Evolutionary conservation across 805 yeast genomes (phyloP).

Genomic region (Kregervanrija delftensis): DNA sequence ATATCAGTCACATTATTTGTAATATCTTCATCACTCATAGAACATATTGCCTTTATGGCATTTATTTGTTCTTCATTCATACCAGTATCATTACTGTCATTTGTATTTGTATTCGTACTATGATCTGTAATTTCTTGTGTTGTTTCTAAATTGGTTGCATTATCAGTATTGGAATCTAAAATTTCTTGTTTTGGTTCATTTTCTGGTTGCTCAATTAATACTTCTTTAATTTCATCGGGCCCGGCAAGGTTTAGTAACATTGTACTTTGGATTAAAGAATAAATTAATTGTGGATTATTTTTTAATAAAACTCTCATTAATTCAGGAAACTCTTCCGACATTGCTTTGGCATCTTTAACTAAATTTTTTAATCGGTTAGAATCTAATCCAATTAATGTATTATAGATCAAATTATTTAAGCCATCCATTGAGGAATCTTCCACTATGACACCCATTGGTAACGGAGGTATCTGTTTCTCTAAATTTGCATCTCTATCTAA

Average conservation of each 20-base stretch:
- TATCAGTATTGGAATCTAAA: not conserved
- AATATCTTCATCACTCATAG: conserved; percentile 19
- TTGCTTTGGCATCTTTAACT: conserved; percentile 49
- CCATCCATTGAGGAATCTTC: conserved; percentile 24
- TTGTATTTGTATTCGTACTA: not conserved
- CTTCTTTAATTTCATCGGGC: conserved; percentile 18
- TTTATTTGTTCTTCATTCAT: conserved; percentile 10
- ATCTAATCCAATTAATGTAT: conserved; percentile 40
- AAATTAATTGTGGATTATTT: conserved; percentile 74
- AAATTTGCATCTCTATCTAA: conserved; percentile 9
- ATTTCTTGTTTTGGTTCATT: not conserved
- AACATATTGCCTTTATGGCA: conserved; percentile 18
- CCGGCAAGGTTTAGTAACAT: conserved; percentile 30
- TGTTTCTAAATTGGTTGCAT: not conserved
- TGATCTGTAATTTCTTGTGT: not conserved
- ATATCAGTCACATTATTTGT: conserved; percentile 10
- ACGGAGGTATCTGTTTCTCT: conserved; percentile 34
- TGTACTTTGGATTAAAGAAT: conserved; percentile 73
- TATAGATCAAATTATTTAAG: conserved; percentile 38
- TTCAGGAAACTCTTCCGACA: conserved; percentile 51
- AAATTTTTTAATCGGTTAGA: conserved; percentile 40
- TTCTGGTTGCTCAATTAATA: conserved; percentile 3
- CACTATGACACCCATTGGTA: conserved; percentile 49
- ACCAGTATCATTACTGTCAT: conserved; percentile 3
- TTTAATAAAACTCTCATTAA: conserved; percentile 53